A percentile compares a stretch with the other conserved stretches of the same genome.
phyloP scores from a whole-genome alignment of 495 filamentous ascomycete genomes.

The Aspergillus wentii region DNA sequence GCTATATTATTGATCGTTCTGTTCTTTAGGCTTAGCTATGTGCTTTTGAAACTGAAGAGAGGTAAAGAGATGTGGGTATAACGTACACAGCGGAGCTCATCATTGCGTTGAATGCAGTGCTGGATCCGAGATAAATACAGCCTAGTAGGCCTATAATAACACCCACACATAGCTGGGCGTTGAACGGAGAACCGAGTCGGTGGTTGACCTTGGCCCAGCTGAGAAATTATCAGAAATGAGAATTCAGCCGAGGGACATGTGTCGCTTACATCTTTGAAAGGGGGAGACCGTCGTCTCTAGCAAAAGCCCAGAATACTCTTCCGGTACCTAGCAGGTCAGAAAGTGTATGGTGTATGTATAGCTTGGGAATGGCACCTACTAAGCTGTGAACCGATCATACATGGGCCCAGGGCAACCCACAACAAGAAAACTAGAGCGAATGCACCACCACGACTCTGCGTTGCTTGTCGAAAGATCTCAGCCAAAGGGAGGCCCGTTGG shows the following conservation, averaged over 20 bases:
- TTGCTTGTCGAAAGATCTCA: constrained; percentile 69
- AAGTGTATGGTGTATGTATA: not conserved
- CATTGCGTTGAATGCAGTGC: constrained; percentile 66
- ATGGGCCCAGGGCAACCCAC: constrained; percentile 43
- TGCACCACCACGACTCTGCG: constrained; percentile 55
- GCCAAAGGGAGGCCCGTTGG: constrained; percentile 63
- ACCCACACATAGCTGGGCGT: constrained; percentile 57
- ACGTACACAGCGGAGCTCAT: constrained; percentile 52
- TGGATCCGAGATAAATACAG: constrained; percentile 62
- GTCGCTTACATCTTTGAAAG: constrained; percentile 23
- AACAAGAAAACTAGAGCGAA: constrained; percentile 55
- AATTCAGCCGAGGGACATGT: not conserved
- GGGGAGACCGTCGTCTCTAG: constrained; percentile 55
- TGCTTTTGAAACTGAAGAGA: not conserved
- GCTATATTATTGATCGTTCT: constrained; percentile 36
- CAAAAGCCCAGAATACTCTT: constrained; percentile 66
- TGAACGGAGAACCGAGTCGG: constrained; percentile 36
- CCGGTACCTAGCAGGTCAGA: constrained; percentile 51
- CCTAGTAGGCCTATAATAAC: constrained; percentile 59
- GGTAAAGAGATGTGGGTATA: not conserved
- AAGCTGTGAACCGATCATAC: constrained; percentile 49
- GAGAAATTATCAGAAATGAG: constrained; percentile 4
- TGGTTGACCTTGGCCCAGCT: constrained; percentile 25
- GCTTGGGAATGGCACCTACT: constrained; percentile 11
- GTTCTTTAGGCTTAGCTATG: not conserved